These are phyloP conservation scores for Diophrys appendiculata DNA, from an alignment of 73 alveolate genomes.

Conservation along the genomic window DNA sequence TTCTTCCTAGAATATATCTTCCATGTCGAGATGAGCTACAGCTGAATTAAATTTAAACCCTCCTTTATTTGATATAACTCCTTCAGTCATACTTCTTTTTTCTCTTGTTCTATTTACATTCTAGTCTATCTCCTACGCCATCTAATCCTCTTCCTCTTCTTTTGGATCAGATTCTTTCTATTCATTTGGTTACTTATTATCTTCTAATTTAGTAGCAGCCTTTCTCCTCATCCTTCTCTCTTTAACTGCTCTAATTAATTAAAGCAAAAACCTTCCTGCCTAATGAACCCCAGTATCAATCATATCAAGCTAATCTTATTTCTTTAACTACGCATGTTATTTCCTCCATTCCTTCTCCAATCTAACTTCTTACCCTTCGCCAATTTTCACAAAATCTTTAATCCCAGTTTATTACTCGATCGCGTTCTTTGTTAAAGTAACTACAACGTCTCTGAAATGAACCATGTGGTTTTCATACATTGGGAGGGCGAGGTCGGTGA, in stretches of 20 bases:
- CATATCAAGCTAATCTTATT: background rate
- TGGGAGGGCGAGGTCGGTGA: slow-evolving; percentile 10
- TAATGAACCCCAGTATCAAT: slow-evolving; percentile 12
- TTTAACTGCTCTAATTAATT: slow-evolving; percentile 5
- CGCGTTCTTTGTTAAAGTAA: slow-evolving; percentile 11
- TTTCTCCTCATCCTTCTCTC: slow-evolving; percentile 1
- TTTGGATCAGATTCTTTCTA: too few species aligned
- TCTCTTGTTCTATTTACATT: too few species aligned
- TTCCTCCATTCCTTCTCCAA: slow-evolving; percentile 7
- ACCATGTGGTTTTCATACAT: slow-evolving; percentile 13
- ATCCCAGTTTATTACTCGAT: background rate
- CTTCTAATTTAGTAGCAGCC: too few species aligned
- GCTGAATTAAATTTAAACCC: too few species aligned
- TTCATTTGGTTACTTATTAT: too few species aligned
- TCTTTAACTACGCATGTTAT: slow-evolving; percentile 1
- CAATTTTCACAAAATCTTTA: background rate
- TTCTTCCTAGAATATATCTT: too few species aligned
- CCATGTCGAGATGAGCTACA: too few species aligned
- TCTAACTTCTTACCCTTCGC: background rate
- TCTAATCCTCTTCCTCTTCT: too few species aligned
- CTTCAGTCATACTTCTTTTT: too few species aligned
- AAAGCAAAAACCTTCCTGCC: slow-evolving; percentile 1
- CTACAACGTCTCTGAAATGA: slow-evolving; percentile 33
- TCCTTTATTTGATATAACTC: too few species aligned
- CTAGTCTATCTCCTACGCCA: too few species aligned